phyloP scores from a whole-genome alignment of 2,329 filamentous ascomycete genomes.

The Aspergillus sp. region DNA sequence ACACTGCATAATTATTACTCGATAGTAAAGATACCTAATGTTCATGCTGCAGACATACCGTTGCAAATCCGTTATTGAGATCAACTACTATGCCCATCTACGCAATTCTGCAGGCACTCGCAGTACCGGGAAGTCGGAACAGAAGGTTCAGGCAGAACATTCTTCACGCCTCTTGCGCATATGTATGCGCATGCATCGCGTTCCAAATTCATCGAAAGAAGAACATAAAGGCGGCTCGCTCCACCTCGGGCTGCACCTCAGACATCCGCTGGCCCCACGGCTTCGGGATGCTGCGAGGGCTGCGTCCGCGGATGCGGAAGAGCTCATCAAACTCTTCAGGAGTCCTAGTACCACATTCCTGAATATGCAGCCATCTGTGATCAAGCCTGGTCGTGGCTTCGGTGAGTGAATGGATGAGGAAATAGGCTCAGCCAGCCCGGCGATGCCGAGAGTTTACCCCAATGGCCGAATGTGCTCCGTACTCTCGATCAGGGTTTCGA shows the following conservation, averaged over 20 bases:
- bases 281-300: slow-evolving; percentile 1
- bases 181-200: slow-evolving; percentile 9
- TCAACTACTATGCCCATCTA: not conserved
- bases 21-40: not conserved
- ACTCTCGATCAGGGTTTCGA: not conserved
- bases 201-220: not conserved
- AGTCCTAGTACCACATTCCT: slow-evolving; percentile 4
- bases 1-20: not conserved
- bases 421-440: not conserved
- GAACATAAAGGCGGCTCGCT: not conserved
- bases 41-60: no score
- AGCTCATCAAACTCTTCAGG: not conserved
- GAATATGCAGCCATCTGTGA: not conserved
- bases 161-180: slow-evolving; percentile 1
- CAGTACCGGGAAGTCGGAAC: not conserved
- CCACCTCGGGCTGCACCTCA: slow-evolving; percentile 4
- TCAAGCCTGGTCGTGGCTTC: not conserved
- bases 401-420: not conserved
- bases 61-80: not conserved
- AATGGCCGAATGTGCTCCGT: not conserved
- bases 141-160: slow-evolving; percentile 4
- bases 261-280: slow-evolving; percentile 1
- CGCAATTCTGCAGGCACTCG: not conserved
- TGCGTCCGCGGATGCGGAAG: slow-evolving; percentile 3
- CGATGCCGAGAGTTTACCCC: not conserved